phyloP scores from a whole-genome alignment of 1,139 yeast species.

The Maudiozyma humilis region DNA sequence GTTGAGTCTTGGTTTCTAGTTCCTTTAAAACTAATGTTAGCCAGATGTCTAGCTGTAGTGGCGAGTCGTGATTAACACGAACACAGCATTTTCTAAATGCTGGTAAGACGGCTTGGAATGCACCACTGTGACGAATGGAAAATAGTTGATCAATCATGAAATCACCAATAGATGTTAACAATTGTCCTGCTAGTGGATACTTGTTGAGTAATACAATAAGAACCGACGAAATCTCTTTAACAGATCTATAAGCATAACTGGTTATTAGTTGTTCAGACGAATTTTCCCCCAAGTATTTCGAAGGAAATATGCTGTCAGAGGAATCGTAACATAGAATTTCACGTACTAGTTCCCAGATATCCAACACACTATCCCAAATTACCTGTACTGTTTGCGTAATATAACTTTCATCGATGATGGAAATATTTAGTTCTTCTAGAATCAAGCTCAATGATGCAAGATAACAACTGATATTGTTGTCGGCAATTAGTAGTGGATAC shows the following conservation, averaged over 20 bases:
- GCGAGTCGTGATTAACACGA: slow-evolving; percentile 37
- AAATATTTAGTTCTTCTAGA: slow-evolving; percentile 28
- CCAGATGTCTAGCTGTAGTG: slow-evolving; percentile 45
- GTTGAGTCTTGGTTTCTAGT: slow-evolving; percentile 52
- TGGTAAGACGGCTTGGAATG: slow-evolving; percentile 80
- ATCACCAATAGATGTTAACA: slow-evolving; percentile 40
- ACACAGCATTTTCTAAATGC: slow-evolving; percentile 58
- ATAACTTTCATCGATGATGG: slow-evolving; percentile 9
- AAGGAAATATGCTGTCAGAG: slow-evolving; percentile 53
- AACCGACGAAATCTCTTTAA: slow-evolving; percentile 65
- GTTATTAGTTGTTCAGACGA: slow-evolving; percentile 53
- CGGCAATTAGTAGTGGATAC: slow-evolving; percentile 38
- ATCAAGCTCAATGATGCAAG: slow-evolving; percentile 50
- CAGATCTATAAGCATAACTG: slow-evolving; percentile 75
- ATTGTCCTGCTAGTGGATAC: slow-evolving; percentile 21
- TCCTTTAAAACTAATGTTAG: slow-evolving; percentile 44
- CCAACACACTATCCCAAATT: slow-evolving; percentile 24
- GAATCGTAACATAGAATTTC: slow-evolving; percentile 58
- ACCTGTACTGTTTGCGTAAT: slow-evolving; percentile 15
- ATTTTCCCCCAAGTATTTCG: slow-evolving; percentile 31
- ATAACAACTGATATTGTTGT: slow-evolving; percentile 56
- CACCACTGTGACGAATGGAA: slow-evolving; percentile 79
- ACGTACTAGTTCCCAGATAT: slow-evolving; percentile 48
- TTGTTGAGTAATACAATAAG: slow-evolving; percentile 36
- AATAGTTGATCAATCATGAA: slow-evolving; percentile 59